Percentiles rank a stretch among this genome's conserved stretches.
Evolutionary conservation across 495 filamentous ascomycete genomes (phyloP).

Genomic region (Penicilliopsis zonata): DNA sequence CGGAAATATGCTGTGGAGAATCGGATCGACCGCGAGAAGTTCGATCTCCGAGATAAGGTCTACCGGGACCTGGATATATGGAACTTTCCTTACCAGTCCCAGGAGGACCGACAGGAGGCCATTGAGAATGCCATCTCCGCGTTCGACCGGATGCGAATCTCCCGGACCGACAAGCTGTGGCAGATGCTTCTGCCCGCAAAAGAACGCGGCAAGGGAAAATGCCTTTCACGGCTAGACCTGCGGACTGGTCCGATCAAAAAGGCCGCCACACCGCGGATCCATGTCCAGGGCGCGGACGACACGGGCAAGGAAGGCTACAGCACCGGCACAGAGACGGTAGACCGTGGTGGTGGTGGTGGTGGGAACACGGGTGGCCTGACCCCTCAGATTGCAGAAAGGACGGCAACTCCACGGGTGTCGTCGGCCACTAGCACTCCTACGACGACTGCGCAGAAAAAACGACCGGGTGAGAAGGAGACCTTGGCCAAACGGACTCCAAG

Average conservation of each 20-base stretch:
- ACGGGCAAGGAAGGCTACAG: slow-evolving; percentile 22
- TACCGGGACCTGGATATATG: slow-evolving; percentile 81
- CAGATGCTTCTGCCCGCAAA: slow-evolving; percentile 61
- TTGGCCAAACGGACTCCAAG: slow-evolving; percentile 53
- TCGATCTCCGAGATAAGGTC: slow-evolving; percentile 51
- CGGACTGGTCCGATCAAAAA: slow-evolving; percentile 42
- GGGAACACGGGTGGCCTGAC: slow-evolving; percentile 27
- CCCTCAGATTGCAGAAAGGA: slow-evolving; percentile 35
- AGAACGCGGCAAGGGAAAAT: slow-evolving; percentile 70
- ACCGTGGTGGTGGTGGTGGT: too few relatives aligned
- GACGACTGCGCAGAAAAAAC: slow-evolving; percentile 48
- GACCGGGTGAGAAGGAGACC: slow-evolving; percentile 46
- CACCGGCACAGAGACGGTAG: slow-evolving; percentile 42
- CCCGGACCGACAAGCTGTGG: slow-evolving; percentile 62
- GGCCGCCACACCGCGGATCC: slow-evolving; percentile 40
- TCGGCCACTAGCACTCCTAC: not conserved
- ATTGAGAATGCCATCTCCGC: slow-evolving; percentile 76
- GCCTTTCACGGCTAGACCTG: slow-evolving; percentile 63
- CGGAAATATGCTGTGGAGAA: slow-evolving; percentile 46
- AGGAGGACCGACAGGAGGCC: slow-evolving; percentile 60
- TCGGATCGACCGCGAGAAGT: slow-evolving; percentile 49
- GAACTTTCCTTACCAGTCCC: slow-evolving; percentile 55
- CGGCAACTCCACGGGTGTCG: slow-evolving; percentile 31
- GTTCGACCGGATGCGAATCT: slow-evolving; percentile 70
- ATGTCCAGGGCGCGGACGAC: slow-evolving; percentile 43